Percentiles rank a stretch among this genome's conserved stretches.
These are phyloP conservation scores for Begonia loranthoides DNA, from an alignment of 306 rosid species.

Conservation along the genomic window DNA sequence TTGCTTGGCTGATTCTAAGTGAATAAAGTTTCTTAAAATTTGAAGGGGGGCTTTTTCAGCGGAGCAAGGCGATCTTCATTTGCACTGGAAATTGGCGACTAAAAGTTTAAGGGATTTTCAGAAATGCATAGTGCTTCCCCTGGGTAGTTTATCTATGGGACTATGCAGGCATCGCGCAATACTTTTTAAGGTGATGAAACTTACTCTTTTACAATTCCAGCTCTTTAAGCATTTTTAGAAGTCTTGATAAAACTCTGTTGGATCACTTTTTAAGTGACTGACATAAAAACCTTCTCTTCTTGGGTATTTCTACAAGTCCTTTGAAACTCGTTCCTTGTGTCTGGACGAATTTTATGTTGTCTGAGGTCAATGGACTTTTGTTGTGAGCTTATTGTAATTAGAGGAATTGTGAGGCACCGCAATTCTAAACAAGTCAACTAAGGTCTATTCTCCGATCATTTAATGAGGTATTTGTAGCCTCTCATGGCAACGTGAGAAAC, in stretches of 20 bases:
- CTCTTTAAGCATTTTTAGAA: neutral
- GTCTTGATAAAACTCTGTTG: neutral
- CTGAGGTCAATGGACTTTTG: too few relatives aligned
- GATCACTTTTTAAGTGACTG: too few relatives aligned
- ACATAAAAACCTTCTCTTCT: too few relatives aligned
- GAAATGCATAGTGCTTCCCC: constrained; percentile 81
- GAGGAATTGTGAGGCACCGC: constrained; percentile 15
- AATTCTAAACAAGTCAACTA: constrained; percentile 12
- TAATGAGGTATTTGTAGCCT: constrained; percentile 14
- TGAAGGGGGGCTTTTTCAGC: constrained; percentile 66
- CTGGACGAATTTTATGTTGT: too few relatives aligned
- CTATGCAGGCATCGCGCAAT: constrained; percentile 97
- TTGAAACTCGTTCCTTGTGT: too few relatives aligned
- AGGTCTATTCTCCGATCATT: constrained; percentile 9
- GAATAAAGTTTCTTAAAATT: constrained; percentile 12
- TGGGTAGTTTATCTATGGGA: constrained; percentile 75
- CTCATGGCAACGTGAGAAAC: too few relatives aligned
- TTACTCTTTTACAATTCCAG: neutral
- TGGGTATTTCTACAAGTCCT: too few relatives aligned
- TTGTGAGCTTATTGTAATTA: too few relatives aligned
- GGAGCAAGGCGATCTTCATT: constrained; percentile 81
- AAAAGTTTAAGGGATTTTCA: constrained; percentile 59
- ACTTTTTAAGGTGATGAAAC: constrained; percentile 75
- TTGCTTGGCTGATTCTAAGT: constrained; percentile 1
- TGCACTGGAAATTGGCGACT: constrained; percentile 75